These are phyloP conservation scores for Penicillium sp. DNA, from an alignment of 2,329 filamentous ascomycete species.

Conservation along the genomic window DNA sequence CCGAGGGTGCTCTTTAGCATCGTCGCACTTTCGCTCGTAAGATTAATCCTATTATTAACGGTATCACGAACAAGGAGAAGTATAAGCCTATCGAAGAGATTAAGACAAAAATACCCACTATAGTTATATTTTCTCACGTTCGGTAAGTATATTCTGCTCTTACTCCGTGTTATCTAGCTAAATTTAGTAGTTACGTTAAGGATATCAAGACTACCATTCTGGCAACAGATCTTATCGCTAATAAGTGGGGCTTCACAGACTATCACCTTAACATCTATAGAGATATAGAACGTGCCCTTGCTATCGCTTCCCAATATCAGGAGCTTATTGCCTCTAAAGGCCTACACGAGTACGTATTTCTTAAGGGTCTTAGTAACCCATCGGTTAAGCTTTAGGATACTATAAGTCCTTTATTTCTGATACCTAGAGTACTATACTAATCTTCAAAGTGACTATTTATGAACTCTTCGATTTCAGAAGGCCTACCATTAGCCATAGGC, in stretches of 20 bases:
- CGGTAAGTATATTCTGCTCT: not conserved
- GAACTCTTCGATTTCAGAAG: not conserved
- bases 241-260: not conserved
- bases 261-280: not conserved
- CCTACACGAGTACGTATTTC: not conserved
- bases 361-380: not conserved
- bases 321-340: not conserved
- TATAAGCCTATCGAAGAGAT: not conserved
- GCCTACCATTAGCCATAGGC: not conserved
- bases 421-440: not conserved
- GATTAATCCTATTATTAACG: not conserved
- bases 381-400: not conserved
- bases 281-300: not conserved
- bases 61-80: not conserved
- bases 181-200: not conserved
- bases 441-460: not conserved
- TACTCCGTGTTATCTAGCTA: not conserved
- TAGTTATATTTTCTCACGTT: not conserved
- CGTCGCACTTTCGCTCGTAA: not conserved
- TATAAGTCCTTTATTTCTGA: not conserved
- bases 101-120: not conserved
- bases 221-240: not conserved
- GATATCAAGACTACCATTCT: not conserved
- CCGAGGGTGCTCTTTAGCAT: not conserved
- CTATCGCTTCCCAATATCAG: not conserved